Evolutionary conservation across 495 filamentous ascomycete species (phyloP), one percentile per base, ranked within the genome.

Genomic region (Trypethelium eluteriae): DNA sequence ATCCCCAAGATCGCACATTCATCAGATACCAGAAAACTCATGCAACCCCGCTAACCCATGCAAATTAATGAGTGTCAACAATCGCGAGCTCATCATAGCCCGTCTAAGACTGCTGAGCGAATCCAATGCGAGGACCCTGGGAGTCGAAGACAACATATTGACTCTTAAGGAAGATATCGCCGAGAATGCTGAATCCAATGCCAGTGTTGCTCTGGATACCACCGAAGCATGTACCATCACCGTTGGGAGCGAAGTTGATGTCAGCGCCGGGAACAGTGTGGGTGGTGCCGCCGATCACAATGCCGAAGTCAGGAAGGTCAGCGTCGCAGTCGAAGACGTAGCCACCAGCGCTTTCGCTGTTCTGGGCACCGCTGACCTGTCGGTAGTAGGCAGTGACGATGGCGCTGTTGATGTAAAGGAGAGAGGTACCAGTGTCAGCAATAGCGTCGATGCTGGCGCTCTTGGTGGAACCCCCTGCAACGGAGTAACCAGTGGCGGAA

Each of bases 131-230:
- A 34, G 83, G 83, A 6, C 74, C 79, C 39, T 77, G 77, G 39
- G 80, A 78, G 65, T 92, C 84, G 70, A 92, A 92, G 3, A 94
- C 85, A 25, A 88, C 89, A 72, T 88, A 92, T 69, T 90, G 86
- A 67, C 83, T 83, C 81, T 93, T 92, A 68, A 94, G 82, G 71
- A 89, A 90, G 59, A 92, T 81, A 67, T 92, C 90, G 49, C 90
- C 89, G 64, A 87, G 86, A 75, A 94, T 91, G 66, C 81, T 81
- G 72, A 90, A 84, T 34, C 80, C 83, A 36, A 90, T 79, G 62
- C 85, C 85, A 14, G 77, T 75, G 76, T 87, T 84, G 64, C 74
- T 65, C 70, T 79, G 77, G 41, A 79, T 74, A 35, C 78, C 76
- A 16, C 76, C 71, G 25, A 74, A 76, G 70, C 78, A 80, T 35